Conservation (phyloP, 202 grass and related monocot genomes). For the Setaria italica region DNA sequence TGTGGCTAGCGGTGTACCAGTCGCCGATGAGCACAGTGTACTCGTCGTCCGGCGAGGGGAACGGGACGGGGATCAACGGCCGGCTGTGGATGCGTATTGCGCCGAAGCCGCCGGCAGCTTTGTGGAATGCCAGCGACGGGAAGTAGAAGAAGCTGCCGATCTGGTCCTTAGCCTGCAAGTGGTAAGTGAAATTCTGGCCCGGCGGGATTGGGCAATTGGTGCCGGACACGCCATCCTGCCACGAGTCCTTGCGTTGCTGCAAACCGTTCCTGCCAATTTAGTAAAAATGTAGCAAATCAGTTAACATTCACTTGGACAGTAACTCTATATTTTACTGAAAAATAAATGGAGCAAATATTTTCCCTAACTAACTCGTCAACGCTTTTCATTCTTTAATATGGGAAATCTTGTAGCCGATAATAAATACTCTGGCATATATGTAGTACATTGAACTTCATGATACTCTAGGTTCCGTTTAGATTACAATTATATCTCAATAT, state of each 20-base stretch:
- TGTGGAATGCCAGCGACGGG: constrained; percentile 81
- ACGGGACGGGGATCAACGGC: constrained; percentile 68
- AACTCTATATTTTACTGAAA: neutral
- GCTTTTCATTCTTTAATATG: neutral
- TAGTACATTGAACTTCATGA: neutral
- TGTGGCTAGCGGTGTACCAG: constrained; percentile 70
- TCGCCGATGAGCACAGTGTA: constrained; percentile 79
- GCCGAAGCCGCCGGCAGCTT: constrained; percentile 81
- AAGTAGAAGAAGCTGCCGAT: constrained; percentile 96
- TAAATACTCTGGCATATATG: neutral
- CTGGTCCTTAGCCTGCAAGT: constrained; percentile 77
- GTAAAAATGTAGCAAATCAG: neutral
- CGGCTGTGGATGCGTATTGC: constrained; percentile 70
- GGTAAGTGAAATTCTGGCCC: constrained; percentile 72
- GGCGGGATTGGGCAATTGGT: constrained; percentile 84
- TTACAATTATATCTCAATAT: neutral
- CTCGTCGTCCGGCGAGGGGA: constrained; percentile 59
- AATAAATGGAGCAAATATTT: neutral
- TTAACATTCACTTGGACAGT: neutral
- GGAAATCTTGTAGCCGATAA: neutral
- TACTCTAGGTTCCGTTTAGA: neutral
- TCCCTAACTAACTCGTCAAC: neutral
- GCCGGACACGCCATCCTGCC: constrained; percentile 81
- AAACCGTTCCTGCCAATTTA: constrained; percentile 66
- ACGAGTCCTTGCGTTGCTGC: constrained; percentile 82